Conservation (phyloP, 2,329 filamentous ascomycete species). For the Ceratocystis diversiconidia region DNA sequence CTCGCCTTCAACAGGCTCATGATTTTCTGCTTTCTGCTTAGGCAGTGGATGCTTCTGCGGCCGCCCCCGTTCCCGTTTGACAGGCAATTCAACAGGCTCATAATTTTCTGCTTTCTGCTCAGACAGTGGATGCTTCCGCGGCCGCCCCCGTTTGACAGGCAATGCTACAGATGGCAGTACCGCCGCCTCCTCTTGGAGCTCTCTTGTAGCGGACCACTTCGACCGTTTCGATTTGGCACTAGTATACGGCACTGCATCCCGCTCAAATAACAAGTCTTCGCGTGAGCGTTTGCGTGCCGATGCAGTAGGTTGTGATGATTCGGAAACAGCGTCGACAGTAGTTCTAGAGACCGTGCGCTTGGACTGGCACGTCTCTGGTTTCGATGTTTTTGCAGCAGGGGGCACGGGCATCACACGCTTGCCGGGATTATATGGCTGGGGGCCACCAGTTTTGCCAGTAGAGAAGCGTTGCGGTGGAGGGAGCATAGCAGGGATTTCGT, state of each 20-base stretch:
- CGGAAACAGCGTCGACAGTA: neutral
- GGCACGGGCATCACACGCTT: constrained; percentile 7
- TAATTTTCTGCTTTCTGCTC: neutral
- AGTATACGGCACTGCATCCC: neutral
- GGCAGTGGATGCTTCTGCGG: neutral
- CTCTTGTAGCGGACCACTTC: neutral
- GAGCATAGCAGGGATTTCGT: constrained; percentile 15
- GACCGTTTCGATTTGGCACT: neutral
- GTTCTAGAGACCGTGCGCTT: neutral
- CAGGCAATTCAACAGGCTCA: neutral
- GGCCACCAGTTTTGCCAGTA: constrained; percentile 10
- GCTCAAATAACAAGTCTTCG: neutral
- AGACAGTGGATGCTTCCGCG: neutral
- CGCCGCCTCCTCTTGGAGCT: neutral
- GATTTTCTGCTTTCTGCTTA: neutral
- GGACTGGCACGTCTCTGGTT: neutral
- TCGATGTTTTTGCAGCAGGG: neutral
- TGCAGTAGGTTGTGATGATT: neutral
- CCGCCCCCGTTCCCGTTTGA: neutral
- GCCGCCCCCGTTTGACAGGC: neutral
- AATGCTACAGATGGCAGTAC: neutral
- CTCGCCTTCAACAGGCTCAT: neutral
- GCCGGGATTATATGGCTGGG: neutral
- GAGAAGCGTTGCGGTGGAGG: constrained; percentile 11
- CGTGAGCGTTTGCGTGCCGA: neutral